Percentiles rank a stretch among this genome's conserved stretches.
These are phyloP conservation scores for Aspergillus sclerotioniger DNA, from an alignment of 495 filamentous ascomycete species.

Conservation along the genomic window DNA sequence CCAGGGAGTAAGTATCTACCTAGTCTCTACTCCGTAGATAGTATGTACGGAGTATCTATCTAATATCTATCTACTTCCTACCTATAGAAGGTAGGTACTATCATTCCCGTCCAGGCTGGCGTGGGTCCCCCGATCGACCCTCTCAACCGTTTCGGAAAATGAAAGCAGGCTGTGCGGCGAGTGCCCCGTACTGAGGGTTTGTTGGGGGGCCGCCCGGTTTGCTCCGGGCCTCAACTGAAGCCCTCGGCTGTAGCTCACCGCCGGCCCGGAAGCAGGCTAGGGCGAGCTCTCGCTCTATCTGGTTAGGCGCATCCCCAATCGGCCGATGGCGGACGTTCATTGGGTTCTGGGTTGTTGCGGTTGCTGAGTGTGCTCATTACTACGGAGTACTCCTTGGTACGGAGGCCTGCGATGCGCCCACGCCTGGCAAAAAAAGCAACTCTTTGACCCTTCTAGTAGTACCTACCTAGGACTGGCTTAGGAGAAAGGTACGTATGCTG, in stretches of 20 bases:
- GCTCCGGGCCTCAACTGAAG: conserved; percentile 22
- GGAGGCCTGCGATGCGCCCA: neutral
- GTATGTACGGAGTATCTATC: too few relatives aligned
- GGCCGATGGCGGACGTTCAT: neutral
- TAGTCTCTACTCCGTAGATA: too few relatives aligned
- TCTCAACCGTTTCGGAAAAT: too few relatives aligned
- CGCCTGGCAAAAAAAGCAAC: neutral
- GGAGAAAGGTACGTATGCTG: neutral
- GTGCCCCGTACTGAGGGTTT: neutral
- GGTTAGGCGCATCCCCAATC: conserved; percentile 12
- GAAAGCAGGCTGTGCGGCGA: too few relatives aligned
- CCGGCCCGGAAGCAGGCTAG: conserved; percentile 18
- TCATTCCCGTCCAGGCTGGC: too few relatives aligned
- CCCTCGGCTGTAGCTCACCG: conserved; percentile 18
- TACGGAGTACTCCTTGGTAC: conserved; percentile 7
- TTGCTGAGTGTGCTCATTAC: conserved; percentile 6
- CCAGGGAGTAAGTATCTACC: too few relatives aligned
- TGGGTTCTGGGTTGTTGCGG: neutral
- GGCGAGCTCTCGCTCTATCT: conserved; percentile 4
- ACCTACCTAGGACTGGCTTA: conserved; percentile 4
- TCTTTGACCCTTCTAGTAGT: neutral
- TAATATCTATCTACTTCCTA: too few relatives aligned
- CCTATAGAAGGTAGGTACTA: too few relatives aligned
- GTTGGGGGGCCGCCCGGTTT: conserved; percentile 20
- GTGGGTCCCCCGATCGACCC: too few relatives aligned